Conservation (phyloP, 768 basidiomycete species). For the Cystobasidium ongulense region DNA sequence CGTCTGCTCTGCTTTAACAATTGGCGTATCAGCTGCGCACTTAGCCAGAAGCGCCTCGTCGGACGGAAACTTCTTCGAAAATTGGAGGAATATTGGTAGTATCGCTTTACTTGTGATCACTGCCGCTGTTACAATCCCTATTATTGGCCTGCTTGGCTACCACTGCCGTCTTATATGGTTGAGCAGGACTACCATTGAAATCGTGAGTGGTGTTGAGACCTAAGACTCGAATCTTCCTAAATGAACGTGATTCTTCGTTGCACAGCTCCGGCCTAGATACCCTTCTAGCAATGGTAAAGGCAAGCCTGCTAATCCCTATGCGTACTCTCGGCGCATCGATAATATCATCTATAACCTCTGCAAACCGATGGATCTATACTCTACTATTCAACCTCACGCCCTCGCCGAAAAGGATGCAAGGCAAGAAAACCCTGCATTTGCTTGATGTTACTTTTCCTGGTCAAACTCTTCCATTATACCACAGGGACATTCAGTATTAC, state of each 20-base stretch:
- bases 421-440: conserved; percentile 21
- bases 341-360: conserved; percentile 31
- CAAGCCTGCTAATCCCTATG: conserved; percentile 10
- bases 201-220: too few relatives aligned
- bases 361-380: conserved; percentile 27
- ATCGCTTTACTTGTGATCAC: conserved; percentile 25
- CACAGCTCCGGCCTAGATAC: conserved; percentile 14
- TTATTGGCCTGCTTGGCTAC: conserved; percentile 34
- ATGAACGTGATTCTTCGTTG: too few relatives aligned
- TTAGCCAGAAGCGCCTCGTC: conserved; percentile 3
- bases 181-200: conserved; percentile 40
- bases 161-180: conserved; percentile 34
- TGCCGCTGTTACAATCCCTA: conserved; percentile 1
- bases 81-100: conserved; percentile 35
- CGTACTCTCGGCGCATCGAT: neutral
- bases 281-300: neutral
- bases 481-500: too few relatives aligned
- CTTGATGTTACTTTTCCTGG: neutral
- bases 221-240: too few relatives aligned
- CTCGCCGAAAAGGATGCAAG: conserved; percentile 20
- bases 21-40: conserved; percentile 36
- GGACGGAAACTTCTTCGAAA: neutral
- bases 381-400: conserved; percentile 23
- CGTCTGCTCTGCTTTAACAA: conserved; percentile 26
- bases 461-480: neutral